These are phyloP conservation scores for Erythrophleum ivorense DNA, from an alignment of 331 rosid species.

Conservation along the genomic window DNA sequence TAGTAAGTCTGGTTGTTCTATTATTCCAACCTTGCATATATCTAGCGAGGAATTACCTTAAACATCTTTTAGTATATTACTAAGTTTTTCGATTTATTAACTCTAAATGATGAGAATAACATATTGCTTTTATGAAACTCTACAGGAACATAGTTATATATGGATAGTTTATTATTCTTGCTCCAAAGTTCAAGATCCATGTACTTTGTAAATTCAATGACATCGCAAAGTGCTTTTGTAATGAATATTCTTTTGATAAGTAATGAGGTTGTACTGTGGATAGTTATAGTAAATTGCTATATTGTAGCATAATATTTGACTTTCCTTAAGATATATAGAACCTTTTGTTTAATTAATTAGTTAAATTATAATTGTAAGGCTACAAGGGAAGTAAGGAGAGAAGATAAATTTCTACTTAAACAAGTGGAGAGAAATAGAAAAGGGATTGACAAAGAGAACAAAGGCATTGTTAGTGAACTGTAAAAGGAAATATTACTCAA, in stretches of 20 bases:
- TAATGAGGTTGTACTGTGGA: neutral
- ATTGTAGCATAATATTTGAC: constrained; percentile 10
- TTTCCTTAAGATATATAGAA: constrained; percentile 4
- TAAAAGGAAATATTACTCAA: constrained; percentile 55
- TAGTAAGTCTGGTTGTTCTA: too few species aligned
- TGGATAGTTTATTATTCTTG: neutral
- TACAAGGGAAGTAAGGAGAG: constrained; percentile 67
- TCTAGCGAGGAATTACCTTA: too few species aligned
- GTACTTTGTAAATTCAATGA: constrained; percentile 7
- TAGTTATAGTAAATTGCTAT: neutral
- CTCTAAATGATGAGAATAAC: neutral
- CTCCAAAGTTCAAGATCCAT: neutral
- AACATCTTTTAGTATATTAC: neutral
- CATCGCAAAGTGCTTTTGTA: neutral
- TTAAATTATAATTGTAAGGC: constrained; percentile 53
- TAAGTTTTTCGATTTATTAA: neutral
- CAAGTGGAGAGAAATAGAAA: constrained; percentile 72
- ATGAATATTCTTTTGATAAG: neutral
- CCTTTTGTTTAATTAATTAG: constrained; percentile 8
- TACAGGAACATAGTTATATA: neutral
- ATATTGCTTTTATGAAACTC: neutral
- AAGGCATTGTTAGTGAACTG: constrained; percentile 52
- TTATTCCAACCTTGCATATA: too few species aligned
- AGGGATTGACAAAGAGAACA: constrained; percentile 70
- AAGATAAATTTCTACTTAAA: constrained; percentile 69